Evolutionary conservation across 345 rosid species (phyloP), one percentile per base, ranked within the genome.

Genomic region (Physaria fendleri): DNA sequence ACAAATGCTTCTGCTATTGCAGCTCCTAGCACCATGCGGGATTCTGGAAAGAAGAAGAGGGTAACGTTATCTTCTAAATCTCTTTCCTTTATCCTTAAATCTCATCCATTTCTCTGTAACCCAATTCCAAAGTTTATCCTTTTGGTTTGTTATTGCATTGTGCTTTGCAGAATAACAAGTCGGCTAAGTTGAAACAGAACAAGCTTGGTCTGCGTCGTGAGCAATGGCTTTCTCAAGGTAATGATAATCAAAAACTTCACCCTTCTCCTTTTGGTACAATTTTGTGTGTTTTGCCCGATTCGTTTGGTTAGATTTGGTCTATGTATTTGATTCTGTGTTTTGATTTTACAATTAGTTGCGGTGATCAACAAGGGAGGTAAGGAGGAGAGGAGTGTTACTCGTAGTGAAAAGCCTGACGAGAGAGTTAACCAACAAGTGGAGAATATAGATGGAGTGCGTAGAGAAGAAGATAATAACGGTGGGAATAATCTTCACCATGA

Each of bases 181-280:
- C 90, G 4, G 96, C 94, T 18, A 87, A 84, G 78, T 56, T 87
- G 74, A 91, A 87, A 76, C 98, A 85, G 80, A 80, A 75, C 89
- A 91, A 91, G 80, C 87, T 91, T 1, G 96, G 87, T 65, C 91
- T 82, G 13, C 98, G 98, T 22, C 94, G 98, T 8, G 94, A 87
- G 74, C 98, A 91, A 78, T 91, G 98, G 98, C 94, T 87, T 53
- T 83, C 98, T 54, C 98, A 87, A 73, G 85, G 98, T 87, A 3
- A 52, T 12, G 46, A 60, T 46, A 9, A 5, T 15, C 6, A 17
- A 7, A 69, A 38, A 37, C 30, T 32, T 13, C 4, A 4, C 11
- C 21, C 2, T 45, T 56, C 3, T 4, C 14, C 8, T 34, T 49
- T 43, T 34, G 7, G 41, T 24, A 39, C 42, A 25, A 30, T 21